Conservation (phyloP, 1,139 yeast genomes). For the Zygoascus hellenicus region DNA sequence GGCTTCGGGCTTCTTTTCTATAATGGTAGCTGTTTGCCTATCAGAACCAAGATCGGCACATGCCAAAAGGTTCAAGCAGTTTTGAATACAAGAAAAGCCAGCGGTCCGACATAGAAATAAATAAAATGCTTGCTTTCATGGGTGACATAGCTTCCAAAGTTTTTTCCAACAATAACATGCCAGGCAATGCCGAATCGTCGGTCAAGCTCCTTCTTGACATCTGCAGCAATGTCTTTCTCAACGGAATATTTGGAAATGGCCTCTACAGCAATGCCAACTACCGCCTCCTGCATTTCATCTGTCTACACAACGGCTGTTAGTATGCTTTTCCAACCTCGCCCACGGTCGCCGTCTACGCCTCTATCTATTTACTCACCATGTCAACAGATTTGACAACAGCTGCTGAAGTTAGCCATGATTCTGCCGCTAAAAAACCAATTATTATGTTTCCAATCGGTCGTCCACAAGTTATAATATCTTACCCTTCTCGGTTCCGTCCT, state of each 20-base stretch:
- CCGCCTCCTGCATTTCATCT: conserved; percentile 23
- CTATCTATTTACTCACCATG: conserved; percentile 33
- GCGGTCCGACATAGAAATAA: conserved; percentile 75
- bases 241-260: conserved; percentile 54
- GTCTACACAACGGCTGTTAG: conserved; percentile 12
- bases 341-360: not conserved
- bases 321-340: too few species aligned
- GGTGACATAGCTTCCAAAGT: conserved; percentile 90
- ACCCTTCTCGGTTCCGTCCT: conserved; percentile 1
- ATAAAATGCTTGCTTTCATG: conserved; percentile 74
- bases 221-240: conserved; percentile 68
- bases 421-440: not conserved
- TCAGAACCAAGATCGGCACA: too few species aligned
- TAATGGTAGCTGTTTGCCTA: too few species aligned
- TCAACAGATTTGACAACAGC: conserved; percentile 42
- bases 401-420: conserved; percentile 12
- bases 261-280: conserved; percentile 39
- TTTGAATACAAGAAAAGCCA: conserved; percentile 78
- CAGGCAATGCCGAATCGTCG: conserved; percentile 71
- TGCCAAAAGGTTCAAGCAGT: conserved; percentile 42
- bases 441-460: not conserved
- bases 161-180: conserved; percentile 93
- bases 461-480: not conserved
- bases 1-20: too few species aligned
- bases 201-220: conserved; percentile 70